Evolutionary conservation across 345 rosid genomes (phyloP).

Genomic region (Gossypium stocksii): DNA sequence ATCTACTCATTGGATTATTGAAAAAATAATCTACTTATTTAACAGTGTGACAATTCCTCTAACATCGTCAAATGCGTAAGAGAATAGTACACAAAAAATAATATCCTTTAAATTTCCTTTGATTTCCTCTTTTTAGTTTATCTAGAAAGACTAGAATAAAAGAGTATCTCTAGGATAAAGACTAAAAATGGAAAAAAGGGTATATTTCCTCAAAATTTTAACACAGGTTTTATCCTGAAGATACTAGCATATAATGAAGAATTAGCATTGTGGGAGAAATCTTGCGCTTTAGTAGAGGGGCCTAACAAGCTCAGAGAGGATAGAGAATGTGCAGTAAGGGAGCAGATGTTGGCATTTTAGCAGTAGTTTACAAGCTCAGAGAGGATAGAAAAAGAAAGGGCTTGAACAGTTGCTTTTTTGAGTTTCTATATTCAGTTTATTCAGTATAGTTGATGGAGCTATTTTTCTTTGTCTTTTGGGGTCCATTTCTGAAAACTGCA

Average conservation of each 20-base stretch:
- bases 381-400: neutral
- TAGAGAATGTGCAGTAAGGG: neutral
- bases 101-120: neutral
- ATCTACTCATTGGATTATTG: neutral
- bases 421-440: neutral
- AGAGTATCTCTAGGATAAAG: neutral
- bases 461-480: neutral
- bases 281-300: neutral
- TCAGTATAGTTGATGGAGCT: neutral
- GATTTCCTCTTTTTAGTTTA: conserved; percentile 4
- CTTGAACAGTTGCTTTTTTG: neutral
- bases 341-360: neutral
- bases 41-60: neutral
- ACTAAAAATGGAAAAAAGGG: neutral
- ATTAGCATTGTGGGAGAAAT: neutral
- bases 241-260: neutral
- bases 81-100: neutral
- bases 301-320: neutral
- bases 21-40: neutral
- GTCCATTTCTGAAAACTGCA: neutral
- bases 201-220: conserved; percentile 3
- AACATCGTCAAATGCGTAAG: neutral
- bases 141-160: neutral
- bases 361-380: neutral
- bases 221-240: neutral